phyloP scores from a whole-genome alignment of 768 basidiomycete species.

The Termitomyces titanicus region DNA sequence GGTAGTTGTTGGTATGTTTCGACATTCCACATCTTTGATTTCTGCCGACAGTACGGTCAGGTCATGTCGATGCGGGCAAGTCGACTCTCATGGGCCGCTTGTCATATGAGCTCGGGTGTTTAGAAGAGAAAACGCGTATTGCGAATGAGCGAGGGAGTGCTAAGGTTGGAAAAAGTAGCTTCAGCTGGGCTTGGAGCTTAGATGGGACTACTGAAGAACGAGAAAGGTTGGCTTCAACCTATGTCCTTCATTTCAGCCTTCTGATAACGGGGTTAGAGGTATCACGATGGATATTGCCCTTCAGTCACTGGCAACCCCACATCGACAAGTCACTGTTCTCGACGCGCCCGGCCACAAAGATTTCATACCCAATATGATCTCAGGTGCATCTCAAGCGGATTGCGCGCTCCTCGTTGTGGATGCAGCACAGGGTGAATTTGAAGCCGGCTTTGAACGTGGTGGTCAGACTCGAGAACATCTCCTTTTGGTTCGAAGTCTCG shows the following conservation, averaged over 20 bases:
- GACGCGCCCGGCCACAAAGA: conserved; percentile 98
- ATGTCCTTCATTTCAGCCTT: not conserved
- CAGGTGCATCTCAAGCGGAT: conserved; percentile 95
- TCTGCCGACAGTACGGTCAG: conserved; percentile 35
- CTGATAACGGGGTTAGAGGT: conserved; percentile 51
- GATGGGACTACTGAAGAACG: conserved; percentile 93
- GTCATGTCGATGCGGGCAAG: conserved; percentile 98
- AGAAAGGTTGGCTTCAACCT: conserved; percentile 59
- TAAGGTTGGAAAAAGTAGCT: conserved; percentile 90
- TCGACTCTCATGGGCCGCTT: conserved; percentile 96
- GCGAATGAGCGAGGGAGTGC: conserved; percentile 88
- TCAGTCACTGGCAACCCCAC: conserved; percentile 69
- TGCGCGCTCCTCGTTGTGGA: conserved; percentile 93
- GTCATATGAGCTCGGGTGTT: conserved; percentile 84
- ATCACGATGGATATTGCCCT: conserved; percentile 97
- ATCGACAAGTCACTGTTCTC: conserved; percentile 84
- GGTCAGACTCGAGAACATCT: conserved; percentile 97
- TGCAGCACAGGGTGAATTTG: conserved; percentile 87
- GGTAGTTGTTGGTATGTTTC: conserved; percentile 80
- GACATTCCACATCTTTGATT: not conserved
- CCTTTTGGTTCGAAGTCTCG: conserved; percentile 85
- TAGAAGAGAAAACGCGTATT: conserved; percentile 80
- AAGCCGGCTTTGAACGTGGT: conserved; percentile 90
- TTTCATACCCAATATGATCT: conserved; percentile 99
- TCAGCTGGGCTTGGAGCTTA: conserved; percentile 97